phyloP scores from a whole-genome alignment of 495 filamentous ascomycete genomes.

The Pyronema omphalodes region DNA sequence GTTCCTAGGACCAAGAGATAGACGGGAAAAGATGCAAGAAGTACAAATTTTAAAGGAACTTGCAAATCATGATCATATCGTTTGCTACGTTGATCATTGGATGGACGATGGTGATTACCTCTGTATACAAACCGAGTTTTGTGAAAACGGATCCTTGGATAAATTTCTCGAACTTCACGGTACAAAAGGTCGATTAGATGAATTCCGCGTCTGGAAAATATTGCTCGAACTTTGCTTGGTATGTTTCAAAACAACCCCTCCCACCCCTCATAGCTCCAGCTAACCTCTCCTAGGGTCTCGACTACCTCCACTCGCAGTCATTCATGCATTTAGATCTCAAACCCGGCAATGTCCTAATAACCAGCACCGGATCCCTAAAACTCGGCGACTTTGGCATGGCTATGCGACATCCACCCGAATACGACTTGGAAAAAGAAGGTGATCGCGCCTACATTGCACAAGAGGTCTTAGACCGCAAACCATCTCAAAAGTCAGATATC shows the following conservation, averaged over 20 bases:
- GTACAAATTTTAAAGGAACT: constrained; percentile 56
- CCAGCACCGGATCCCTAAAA: constrained; percentile 78
- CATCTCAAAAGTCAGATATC: constrained; percentile 79
- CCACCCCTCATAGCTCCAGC: constrained; percentile 39
- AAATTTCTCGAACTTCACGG: constrained; percentile 62
- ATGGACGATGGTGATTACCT: constrained; percentile 53
- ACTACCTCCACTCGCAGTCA: constrained; percentile 68
- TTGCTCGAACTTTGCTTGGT: constrained; percentile 65
- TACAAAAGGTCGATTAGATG: constrained; percentile 68
- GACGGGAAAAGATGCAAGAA: constrained; percentile 60
- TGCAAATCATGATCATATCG: constrained; percentile 56
- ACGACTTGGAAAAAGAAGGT: constrained; percentile 71
- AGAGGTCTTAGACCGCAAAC: constrained; percentile 82
- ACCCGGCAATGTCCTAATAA: constrained; percentile 82
- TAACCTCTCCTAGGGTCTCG: constrained; percentile 48
- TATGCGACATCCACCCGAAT: constrained; percentile 46
- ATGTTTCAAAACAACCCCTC: constrained; percentile 27
- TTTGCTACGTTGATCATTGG: constrained; percentile 69
- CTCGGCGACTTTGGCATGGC: constrained; percentile 95
- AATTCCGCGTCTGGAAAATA: constrained; percentile 97
- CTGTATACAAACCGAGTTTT: constrained; percentile 94
- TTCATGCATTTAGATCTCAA: constrained; percentile 93
- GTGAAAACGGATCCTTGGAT: constrained; percentile 78
- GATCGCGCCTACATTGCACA: constrained; percentile 92
- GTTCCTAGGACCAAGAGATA: constrained; percentile 52